Base-by-base conservation (phyloP, 495 filamentous ascomycete genomes). In the Trichoderma gamsii region DNA sequence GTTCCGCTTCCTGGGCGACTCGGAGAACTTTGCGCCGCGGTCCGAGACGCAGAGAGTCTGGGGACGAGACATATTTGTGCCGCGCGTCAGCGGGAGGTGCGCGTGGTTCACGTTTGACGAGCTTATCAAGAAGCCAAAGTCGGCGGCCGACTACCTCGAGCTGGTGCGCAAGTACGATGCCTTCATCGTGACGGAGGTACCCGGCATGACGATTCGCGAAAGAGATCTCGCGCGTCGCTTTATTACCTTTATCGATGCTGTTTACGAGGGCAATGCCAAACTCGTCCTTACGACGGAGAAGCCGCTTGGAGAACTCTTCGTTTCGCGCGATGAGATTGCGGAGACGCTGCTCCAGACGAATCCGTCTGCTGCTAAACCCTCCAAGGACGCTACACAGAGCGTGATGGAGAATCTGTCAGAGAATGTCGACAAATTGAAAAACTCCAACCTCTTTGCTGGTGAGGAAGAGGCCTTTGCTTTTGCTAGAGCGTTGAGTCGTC, bases 381-480 rank as follows among this genome's bases (percentile, higher is more conserved):
- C 78, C 66, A 79, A 78, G 64, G 74, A 75, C 65, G 78, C 76
- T 12, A 77, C 75, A 12, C 75, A 73, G 0, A 76, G 80, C 16
- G 83, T 98, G 78, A 94, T 98, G 91, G 96, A 97, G 73, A 93
- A 97, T 76, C 77, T 98, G 63, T 92, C 93, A 27, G 83, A 94
- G 79, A 93, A 90, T 59, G 93, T 94, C 83, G 83, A 86, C 43
- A 86, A 90, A 76, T 81, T 99, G 71, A 95, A 96, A 78, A 90
- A 89, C 70, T 91, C 87, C 29, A 92, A 84, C 70, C 85, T 98
- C 66, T 99, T 99, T 77, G 91, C 89, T 11, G 96, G 95, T 18
- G 95, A 98, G 65, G 95, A 99, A 82, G 95, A 99, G 79, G 83
- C 91, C 8, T 99, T 99, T 79, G 95, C 95, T 0, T 99, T 99